Evolutionary conservation across 2,329 filamentous ascomycete genomes (phyloP).

Genomic region (Magnaporthiopsis poae): DNA sequence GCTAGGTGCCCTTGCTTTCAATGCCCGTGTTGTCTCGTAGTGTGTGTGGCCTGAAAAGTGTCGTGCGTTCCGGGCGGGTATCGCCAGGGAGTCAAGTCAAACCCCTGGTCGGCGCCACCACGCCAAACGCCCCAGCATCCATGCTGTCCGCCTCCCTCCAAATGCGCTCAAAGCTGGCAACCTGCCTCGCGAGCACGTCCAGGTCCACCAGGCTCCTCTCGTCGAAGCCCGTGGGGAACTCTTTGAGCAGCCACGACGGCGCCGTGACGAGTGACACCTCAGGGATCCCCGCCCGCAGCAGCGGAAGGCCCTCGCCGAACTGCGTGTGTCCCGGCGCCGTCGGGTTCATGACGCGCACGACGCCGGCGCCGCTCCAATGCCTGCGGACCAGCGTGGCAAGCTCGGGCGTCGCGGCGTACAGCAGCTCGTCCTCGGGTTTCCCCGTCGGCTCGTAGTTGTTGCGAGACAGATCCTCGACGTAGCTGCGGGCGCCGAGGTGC

Average conservation of each 20-base stretch:
- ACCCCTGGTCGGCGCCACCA: too few species aligned
- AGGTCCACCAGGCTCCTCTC: slow-evolving; percentile 4
- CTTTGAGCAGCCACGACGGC: slow-evolving; percentile 5
- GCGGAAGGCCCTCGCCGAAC: slow-evolving; percentile 5
- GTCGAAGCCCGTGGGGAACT: slow-evolving; percentile 1
- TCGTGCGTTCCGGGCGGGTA: too few species aligned
- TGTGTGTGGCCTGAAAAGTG: too few species aligned
- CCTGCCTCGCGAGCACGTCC: not conserved
- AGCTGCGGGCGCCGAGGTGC: slow-evolving; percentile 3
- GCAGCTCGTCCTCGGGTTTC: slow-evolving; percentile 3
- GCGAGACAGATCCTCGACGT: not conserved
- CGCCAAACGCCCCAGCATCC: not conserved
- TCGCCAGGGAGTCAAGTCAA: too few species aligned
- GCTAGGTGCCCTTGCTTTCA: too few species aligned
- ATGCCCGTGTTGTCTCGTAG: too few species aligned
- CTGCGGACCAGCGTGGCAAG: not conserved
- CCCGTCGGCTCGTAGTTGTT: not conserved
- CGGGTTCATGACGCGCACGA: not conserved
- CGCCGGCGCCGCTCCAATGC: not conserved
- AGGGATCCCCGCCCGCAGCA: slow-evolving; percentile 1
- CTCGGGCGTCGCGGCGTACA: slow-evolving; percentile 3
- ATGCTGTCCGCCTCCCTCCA: not conserved
- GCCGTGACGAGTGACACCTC: slow-evolving; percentile 4
- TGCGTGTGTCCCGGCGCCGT: not conserved
- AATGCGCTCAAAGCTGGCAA: not conserved